Conservation (phyloP, 306 rosid species). For the Cicer arietinum region DNA sequence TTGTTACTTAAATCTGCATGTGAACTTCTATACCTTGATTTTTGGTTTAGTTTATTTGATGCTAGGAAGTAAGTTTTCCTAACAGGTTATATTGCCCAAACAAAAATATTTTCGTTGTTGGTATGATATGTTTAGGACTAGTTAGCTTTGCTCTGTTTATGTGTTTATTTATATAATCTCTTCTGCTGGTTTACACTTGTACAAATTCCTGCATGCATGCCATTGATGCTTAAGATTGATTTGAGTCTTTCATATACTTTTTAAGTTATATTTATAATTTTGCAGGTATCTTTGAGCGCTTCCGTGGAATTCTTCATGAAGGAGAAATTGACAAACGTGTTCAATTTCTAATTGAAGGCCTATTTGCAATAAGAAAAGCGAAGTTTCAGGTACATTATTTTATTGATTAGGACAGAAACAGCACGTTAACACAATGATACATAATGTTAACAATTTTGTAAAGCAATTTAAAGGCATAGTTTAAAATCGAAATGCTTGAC, state of each 20-base stretch:
- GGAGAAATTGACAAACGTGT: constrained; percentile 95
- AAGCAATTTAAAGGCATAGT: constrained; percentile 4
- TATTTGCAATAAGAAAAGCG: constrained; percentile 89
- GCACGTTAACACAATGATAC: background rate
- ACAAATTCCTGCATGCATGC: constrained; percentile 1
- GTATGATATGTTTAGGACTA: background rate
- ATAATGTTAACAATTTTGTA: constrained; percentile 18
- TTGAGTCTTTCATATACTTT: background rate
- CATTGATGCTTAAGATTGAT: constrained; percentile 17
- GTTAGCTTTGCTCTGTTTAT: constrained; percentile 1
- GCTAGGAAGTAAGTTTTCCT: background rate
- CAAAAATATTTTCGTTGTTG: background rate
- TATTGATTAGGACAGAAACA: constrained; percentile 10
- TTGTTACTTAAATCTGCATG: background rate
- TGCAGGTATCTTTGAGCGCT: constrained; percentile 94
- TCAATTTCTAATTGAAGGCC: constrained; percentile 86
- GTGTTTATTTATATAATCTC: background rate
- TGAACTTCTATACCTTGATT: background rate
- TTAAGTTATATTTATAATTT: constrained; percentile 8
- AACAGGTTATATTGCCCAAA: constrained; percentile 15
- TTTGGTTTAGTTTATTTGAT: background rate
- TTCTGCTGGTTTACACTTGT: constrained; percentile 5
- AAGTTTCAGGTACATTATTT: constrained; percentile 74
- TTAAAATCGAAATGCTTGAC: constrained; percentile 5
- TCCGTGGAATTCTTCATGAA: constrained; percentile 96